phyloP scores from a whole-genome alignment of 2,329 filamentous ascomycete genomes.

The Amylocarpus encephaloides region DNA sequence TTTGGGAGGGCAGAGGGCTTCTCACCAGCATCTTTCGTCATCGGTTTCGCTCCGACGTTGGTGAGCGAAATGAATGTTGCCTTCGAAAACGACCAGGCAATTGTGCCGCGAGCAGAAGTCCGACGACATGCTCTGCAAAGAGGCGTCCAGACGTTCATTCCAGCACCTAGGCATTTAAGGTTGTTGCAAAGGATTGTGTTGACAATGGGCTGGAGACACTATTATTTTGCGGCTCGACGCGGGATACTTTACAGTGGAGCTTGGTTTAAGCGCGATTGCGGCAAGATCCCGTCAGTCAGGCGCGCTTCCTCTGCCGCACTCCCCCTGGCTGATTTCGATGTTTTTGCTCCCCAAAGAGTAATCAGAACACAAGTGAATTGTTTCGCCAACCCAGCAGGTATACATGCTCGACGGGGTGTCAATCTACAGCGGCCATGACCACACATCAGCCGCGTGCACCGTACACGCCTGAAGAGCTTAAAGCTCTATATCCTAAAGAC shows the following conservation, averaged over 20 bases:
- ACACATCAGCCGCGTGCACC: conserved; percentile 66
- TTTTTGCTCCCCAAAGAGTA: no score
- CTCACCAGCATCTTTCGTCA: background rate
- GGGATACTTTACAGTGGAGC: no score
- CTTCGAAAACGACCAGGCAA: conserved; percentile 20
- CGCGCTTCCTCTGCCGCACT: no score
- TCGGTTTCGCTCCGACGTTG: conserved; percentile 9
- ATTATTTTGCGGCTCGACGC: no score
- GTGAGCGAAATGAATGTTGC: conserved; percentile 22
- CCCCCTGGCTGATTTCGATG: no score
- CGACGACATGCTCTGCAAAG: conserved; percentile 29
- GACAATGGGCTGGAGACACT: no score
- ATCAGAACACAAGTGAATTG: no score
- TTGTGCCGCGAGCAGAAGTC: conserved; percentile 10
- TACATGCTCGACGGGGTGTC: no score
- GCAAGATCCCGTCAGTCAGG: no score
- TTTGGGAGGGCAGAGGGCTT: conserved; percentile 4
- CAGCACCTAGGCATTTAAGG: background rate
- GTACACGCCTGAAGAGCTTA: conserved; percentile 76
- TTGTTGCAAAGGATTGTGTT: no score
- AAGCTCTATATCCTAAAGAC: conserved; percentile 69
- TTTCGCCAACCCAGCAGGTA: no score
- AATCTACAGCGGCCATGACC: conserved; percentile 53
- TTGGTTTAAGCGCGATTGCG: no score
- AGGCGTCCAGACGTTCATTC: conserved; percentile 3